Base-by-base conservation (phyloP, 257 asterid species). In the Voacanga thouarsii region DNA sequence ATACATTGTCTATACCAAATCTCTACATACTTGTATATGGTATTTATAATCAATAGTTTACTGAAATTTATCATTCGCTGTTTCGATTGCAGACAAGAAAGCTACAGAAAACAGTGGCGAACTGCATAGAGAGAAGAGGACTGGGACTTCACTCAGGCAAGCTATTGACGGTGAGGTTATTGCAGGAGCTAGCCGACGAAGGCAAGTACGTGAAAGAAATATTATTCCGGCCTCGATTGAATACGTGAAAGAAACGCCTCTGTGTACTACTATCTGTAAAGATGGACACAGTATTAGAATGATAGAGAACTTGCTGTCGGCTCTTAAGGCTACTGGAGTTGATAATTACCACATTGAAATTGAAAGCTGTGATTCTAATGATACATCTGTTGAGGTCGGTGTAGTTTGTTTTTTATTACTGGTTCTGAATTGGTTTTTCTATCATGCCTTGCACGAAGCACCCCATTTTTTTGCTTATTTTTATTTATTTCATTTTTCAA, bases 281-380 rank as follows among this genome's bases (percentile, higher is more conserved):
- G 87, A 89, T 77, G 99, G 99, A 8, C 82, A 82, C 84, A 84
- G 85, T 75, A 75, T 95, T 79, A 82, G 84, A 55, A 95, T 98
- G 2, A 90, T 92, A 37, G 99, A 95, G 85, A 98, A 95, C 85
- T 86, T 95, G 91, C 96, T 95, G 69, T 91, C 99, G 6, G 98
- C 98, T 75, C 86, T 95, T 71, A 98, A 95, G 88, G 97, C 91
- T 26, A 83, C 84, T 24, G 93, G 97, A 16, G 97, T 95, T 15
- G 98, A 93, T 71, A 93, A 95, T 75, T 95, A 98, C 78, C 85
- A 88, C 76, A 85, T 95, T 53, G 92, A 93, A 89, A 85, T 95
- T 60, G 84, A 83, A 72, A 86, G 86, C 79, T 80, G 85, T 15
- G 75, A 81, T 82, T 70, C 85, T 67, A 47, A 78, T 71, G 87